phyloP scores from a whole-genome alignment of 345 rosid species.

The Citrus sp. region DNA sequence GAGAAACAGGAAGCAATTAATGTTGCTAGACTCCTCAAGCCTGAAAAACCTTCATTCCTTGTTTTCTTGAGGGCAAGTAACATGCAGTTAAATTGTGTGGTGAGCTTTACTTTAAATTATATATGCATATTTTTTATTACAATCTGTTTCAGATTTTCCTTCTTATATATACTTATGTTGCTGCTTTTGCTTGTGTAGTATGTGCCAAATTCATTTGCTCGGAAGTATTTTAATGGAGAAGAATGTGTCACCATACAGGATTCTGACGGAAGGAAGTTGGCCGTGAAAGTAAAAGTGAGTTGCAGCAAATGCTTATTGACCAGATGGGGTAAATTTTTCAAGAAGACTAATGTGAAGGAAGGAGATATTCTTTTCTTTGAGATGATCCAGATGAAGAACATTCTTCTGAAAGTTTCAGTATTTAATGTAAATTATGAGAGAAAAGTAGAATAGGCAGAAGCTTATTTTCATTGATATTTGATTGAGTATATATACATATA shows the following conservation, averaged over 20 bases:
- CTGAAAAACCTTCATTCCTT: constrained; percentile 35
- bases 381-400: background rate
- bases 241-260: background rate
- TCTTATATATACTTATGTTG: background rate
- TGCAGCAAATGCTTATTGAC: too few relatives aligned
- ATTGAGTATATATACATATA: too few relatives aligned
- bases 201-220: constrained; percentile 5
- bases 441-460: too few relatives aligned
- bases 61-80: constrained; percentile 19
- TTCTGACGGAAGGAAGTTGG: constrained; percentile 1
- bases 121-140: background rate
- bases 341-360: background rate
- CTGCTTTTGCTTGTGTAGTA: constrained; percentile 5
- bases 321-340: background rate
- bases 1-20: constrained; percentile 29
- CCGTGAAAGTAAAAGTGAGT: background rate
- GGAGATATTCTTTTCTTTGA: constrained; percentile 5
- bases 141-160: background rate
- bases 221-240: background rate
- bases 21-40: constrained; percentile 30
- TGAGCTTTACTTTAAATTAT: background rate
- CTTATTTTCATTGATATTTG: too few relatives aligned
- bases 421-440: too few relatives aligned
- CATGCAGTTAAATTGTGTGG: background rate
- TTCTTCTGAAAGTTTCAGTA: background rate